Evolutionary conservation across 2,329 filamentous ascomycete species (phyloP), one percentile per base, ranked within the genome.

Genomic region (Magnaporthiopsis poae): DNA sequence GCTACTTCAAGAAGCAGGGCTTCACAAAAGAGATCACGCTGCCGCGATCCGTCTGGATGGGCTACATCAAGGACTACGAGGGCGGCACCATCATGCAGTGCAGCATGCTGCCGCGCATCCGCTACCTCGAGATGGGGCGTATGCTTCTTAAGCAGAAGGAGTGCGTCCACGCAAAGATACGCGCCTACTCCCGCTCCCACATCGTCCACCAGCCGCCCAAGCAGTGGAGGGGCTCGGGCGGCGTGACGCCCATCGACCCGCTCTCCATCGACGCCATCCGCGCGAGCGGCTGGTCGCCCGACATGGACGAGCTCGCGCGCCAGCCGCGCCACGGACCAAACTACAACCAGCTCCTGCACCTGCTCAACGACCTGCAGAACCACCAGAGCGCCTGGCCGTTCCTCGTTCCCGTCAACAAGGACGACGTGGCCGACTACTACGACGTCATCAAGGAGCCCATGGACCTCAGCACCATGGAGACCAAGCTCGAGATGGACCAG

Each of bases 21-120:
- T 91, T 91, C 73, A 91, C 89, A 1, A 91, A 91, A 73, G 88
- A 91, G 69, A 91, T 91, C 69, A 90, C 88, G 0, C 80, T 91
- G 5, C 87, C 90, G 66, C 88, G 85, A 71, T 82, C 85, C 4
- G 84, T 86, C 60, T 91, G 89, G 89, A 91, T 91, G 89, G 89
- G 89, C 15, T 91, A 91, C 73, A 91, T 91, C 77, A 91, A 91
- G 73, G 89, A 91, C 75, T 91, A 91, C 74, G 89, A 91, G 77
- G 89, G 89, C 65, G 89, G 89, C 65, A 91, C 89, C 0, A 90
- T 91, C 71, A 91, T 91, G 89, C 89, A 91, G 74, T 91, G 89
- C 71, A 86, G 85, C 63, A 91, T 91, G 89, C 81, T 91, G 13
- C 89, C 89, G 13, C 86, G 85, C 71, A 89, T 91, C 62, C 85